Base-by-base conservation (phyloP, 129 eudicot genomes). In the Flaveria bidentis region DNA sequence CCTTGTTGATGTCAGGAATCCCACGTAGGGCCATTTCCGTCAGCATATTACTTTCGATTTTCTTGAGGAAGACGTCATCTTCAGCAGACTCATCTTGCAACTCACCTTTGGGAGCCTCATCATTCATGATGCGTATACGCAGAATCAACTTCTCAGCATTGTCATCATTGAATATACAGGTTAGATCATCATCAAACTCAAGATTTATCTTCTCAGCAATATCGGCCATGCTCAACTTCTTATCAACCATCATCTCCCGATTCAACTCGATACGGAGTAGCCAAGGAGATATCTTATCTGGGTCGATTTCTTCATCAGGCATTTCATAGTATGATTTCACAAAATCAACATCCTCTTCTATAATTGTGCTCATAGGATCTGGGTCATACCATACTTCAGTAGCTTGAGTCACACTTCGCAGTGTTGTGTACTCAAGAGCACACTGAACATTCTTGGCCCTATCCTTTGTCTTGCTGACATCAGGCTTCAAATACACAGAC, bases 361-460 rank as follows among this genome's bases (percentile, higher is more conserved):
- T 93, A 45, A 93, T 60, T 16, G 98, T 93, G 78, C 96, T 88
- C 98, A 88, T 91, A 6, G 98, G 97, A 72, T 93, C 98, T 53
- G 98, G 98, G 76, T 93, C 98, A 63, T 90, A 93, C 98, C 98
- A 93, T 44, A 93, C 98, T 85, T 93, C 98, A 55, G 98, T 93
- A 64, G 98, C 98, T 78, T 93, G 97, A 0, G 98, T 93, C 67
- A 93, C 98, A 82, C 98, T 90, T 10, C 98, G 86, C 10, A 93
- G 82, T 69, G 97, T 90, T 4, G 98, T 93, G 78, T 93, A 93
- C 45, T 91, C 98, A 50, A 93, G 71, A 39, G 92, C 96, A 84
- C 98, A 93, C 78, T 93, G 98, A 25, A 93, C 98, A 72, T 77
- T 93, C 80, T 93, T 93, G 36, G 98, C 98, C 73, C 84, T 79